Evolutionary conservation across 192 early-diverging fungal species (phyloP), one percentile per base, ranked within the genome.

Genomic region (Backusella macrospora): DNA sequence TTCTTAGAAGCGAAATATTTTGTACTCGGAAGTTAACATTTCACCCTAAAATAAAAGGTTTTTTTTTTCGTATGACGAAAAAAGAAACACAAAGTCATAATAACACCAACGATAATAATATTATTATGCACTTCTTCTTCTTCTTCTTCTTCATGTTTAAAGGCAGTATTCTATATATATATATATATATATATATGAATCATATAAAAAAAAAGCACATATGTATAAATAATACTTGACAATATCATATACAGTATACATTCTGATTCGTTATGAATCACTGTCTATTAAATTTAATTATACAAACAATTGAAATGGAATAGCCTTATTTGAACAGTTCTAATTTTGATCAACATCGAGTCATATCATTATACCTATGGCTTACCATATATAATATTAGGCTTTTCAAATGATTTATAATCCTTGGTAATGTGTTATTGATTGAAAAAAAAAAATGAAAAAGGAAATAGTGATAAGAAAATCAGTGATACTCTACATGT

Each of bases 1-100:
- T 23, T 55, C 23, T 55, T 55, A 55, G 52, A 55, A 55, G 52
- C 52, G 23, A 55, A 55, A 23, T 55, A 55, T 55, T 55, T 18
- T 55, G 52, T 55, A 55, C 52, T 55, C 18, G 52, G 52, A 55
- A 55, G 52, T 55, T n/a, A 16, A 23, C 49, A 21, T 8, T 52
- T 52, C 21, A 21, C 8, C 16, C 18, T 55, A 34, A 34, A 34
- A 34, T 34, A 34, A 34, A 34, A 1, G 29, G 29, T 55, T 23
- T 21, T 23, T 16, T 55, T 8, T 26, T 55, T 18, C 52, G 23
- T 55, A 55, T 55, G 52, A 55, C 52, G 52, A 55, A 55, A 55
- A 55, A 21, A 18, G 23, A 55, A 12, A 55, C 12, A 55, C 5
- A 23, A 23, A 55, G 18, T 18, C 23, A 21, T 8, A 55, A 55